These are phyloP conservation scores for Solanum stenotomum DNA, from an alignment of 257 asterid genomes.

Conservation along the genomic window DNA sequence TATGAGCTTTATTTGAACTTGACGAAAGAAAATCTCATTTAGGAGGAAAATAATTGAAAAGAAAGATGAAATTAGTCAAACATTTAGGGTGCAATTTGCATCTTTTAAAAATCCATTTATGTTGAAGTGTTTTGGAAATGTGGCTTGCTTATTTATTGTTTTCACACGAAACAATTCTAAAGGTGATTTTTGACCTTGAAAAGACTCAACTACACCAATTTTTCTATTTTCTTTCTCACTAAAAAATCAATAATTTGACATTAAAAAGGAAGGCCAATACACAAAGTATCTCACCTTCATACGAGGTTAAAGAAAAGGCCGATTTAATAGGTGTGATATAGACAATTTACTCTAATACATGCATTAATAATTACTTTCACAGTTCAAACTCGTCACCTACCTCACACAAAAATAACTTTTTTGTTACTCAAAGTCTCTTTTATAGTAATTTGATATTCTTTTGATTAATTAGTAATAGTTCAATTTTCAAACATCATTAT, in stretches of 20 bases:
- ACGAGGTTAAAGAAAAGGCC: neutral
- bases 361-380: neutral
- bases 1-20: neutral
- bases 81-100: neutral
- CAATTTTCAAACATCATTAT: neutral
- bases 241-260: neutral
- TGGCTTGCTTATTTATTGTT: neutral
- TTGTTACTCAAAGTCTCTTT: neutral
- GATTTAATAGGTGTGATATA: neutral
- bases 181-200: neutral
- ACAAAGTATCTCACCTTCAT: too few species aligned
- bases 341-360: neutral
- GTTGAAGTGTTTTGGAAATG: neutral
- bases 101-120: neutral
- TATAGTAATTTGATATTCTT: neutral
- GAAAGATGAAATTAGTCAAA: neutral
- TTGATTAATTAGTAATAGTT: neutral
- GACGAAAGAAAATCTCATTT: neutral
- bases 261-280: too few species aligned
- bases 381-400: fast-evolving
- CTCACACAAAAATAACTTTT: fast-evolving
- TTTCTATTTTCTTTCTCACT: neutral
- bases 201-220: neutral
- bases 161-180: neutral
- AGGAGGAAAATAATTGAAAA: neutral